Percentiles rank a stretch among this genome's conserved stretches.
Conservation (phyloP, 2,329 filamentous ascomycete genomes). For the Hypoxylon sp. region DNA sequence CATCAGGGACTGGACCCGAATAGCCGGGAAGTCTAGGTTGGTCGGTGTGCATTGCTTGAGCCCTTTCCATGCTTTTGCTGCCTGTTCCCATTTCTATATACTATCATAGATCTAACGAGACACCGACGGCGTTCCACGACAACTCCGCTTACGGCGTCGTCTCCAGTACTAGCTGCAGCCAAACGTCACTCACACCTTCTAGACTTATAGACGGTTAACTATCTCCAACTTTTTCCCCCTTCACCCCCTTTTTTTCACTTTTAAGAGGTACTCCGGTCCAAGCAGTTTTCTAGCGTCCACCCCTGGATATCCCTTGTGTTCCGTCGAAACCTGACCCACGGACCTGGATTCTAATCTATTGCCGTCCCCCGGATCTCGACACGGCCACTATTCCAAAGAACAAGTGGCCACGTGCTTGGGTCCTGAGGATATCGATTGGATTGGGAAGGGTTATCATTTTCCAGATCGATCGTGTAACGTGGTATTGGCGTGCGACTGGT, state of each 20-base stretch:
- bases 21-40: conserved; percentile 14
- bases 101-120: conserved; percentile 26
- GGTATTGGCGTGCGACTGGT: conserved; percentile 4
- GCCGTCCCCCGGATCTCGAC: conserved; percentile 14
- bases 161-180: conserved; percentile 26
- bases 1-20: conserved; percentile 11
- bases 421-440: conserved; percentile 16
- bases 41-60: conserved; percentile 27
- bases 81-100: conserved; percentile 10
- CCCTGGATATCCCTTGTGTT: conserved; percentile 2
- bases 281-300: conserved; percentile 18
- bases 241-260: conserved; percentile 12
- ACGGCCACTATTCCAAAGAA: conserved; percentile 1
- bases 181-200: conserved; percentile 25
- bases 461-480: not conserved
- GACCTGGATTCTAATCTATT: conserved; percentile 13
- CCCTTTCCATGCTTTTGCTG: conserved; percentile 20
- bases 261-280: conserved; percentile 14
- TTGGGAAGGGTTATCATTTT: conserved; percentile 9
- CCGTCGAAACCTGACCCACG: conserved; percentile 15
- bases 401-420: conserved; percentile 32
- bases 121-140: conserved; percentile 21
- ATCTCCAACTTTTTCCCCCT: conserved; percentile 17
- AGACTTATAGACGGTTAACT: conserved; percentile 16
- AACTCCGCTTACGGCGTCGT: conserved; percentile 35